Evolutionary conservation across 2,329 filamentous ascomycete genomes (phyloP).

Genomic region (Fonsecaea monophora): DNA sequence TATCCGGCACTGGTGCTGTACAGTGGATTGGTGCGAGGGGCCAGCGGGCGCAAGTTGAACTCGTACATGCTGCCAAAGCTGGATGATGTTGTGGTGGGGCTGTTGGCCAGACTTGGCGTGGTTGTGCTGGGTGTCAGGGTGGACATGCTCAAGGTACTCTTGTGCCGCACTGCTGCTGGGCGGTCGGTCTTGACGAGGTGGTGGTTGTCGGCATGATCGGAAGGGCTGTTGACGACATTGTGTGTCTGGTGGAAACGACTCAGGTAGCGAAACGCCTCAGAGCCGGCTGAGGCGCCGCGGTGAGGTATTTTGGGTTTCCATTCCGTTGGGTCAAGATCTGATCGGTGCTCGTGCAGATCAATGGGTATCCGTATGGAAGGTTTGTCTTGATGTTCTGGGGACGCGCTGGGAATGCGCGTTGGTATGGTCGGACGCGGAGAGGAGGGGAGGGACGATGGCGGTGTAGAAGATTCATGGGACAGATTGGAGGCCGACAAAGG

Average conservation of each 20-base stretch:
- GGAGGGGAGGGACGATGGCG: slow-evolving; percentile 45
- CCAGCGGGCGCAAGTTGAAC: slow-evolving; percentile 48
- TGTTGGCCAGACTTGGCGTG: slow-evolving; percentile 45
- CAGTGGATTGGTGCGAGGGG: slow-evolving; percentile 50
- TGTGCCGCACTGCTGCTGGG: slow-evolving; percentile 41
- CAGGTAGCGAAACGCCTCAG: slow-evolving; percentile 54
- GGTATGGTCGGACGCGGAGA: slow-evolving; percentile 48
- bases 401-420: slow-evolving; percentile 47
- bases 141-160: slow-evolving; percentile 44
- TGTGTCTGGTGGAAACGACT: slow-evolving; percentile 50
- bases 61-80: slow-evolving; percentile 46
- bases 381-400: slow-evolving; percentile 38
- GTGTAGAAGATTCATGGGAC: slow-evolving; percentile 36
- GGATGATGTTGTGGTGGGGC: slow-evolving; percentile 49
- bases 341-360: slow-evolving; percentile 47
- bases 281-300: slow-evolving; percentile 40
- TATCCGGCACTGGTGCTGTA: slow-evolving; percentile 44
- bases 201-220: slow-evolving; percentile 1
- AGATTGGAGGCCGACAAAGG: slow-evolving; percentile 49
- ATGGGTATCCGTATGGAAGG: slow-evolving; percentile 48
- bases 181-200: slow-evolving; percentile 14
- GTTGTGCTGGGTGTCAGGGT: slow-evolving; percentile 40
- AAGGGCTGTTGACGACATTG: slow-evolving; percentile 9
- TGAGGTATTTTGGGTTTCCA: slow-evolving; percentile 56
- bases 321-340: slow-evolving; percentile 58